A percentile compares a stretch with the other conserved stretches of the same genome.
Evolutionary conservation across 2,329 filamentous ascomycete species (phyloP).

Genomic region (Colletotrichum nymphaeae): DNA sequence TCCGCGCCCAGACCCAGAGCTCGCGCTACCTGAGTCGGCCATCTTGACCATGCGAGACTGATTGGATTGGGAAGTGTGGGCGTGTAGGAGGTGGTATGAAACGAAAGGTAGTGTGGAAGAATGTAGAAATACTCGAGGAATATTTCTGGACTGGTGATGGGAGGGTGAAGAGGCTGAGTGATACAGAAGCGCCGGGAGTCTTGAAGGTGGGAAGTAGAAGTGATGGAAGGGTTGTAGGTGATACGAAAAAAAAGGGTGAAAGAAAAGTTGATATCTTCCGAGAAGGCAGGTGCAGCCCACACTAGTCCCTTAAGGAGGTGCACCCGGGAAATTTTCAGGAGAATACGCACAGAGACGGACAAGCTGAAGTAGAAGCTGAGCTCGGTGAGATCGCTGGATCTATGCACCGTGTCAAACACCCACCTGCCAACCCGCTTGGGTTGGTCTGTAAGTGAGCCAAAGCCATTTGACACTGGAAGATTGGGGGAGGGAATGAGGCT

Average conservation of each 20-base stretch:
- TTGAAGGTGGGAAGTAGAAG: not conserved
- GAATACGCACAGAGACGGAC: not conserved
- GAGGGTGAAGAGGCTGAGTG: not conserved
- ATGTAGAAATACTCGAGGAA: not conserved
- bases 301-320: not conserved
- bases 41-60: not conserved
- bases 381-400: not conserved
- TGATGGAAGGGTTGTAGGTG: not conserved
- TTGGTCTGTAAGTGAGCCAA: not conserved
- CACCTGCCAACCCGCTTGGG: not conserved
- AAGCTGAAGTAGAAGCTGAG: not conserved
- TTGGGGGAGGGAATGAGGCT: not conserved
- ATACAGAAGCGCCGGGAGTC: not conserved
- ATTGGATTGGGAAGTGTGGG: not conserved
- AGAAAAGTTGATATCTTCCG: slow-evolving; percentile 3
- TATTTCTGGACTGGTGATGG: not conserved
- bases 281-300: not conserved
- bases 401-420: not conserved
- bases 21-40: slow-evolving; percentile 6
- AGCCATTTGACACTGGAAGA: not conserved
- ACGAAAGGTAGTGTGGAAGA: not conserved
- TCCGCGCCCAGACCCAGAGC: slow-evolving; percentile 15
- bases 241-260: not conserved
- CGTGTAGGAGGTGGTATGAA: not conserved
- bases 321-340: not conserved